These are phyloP conservation scores for Saccharomyces eubayanus DNA, from an alignment of 805 yeast genomes.

Conservation along the genomic window DNA sequence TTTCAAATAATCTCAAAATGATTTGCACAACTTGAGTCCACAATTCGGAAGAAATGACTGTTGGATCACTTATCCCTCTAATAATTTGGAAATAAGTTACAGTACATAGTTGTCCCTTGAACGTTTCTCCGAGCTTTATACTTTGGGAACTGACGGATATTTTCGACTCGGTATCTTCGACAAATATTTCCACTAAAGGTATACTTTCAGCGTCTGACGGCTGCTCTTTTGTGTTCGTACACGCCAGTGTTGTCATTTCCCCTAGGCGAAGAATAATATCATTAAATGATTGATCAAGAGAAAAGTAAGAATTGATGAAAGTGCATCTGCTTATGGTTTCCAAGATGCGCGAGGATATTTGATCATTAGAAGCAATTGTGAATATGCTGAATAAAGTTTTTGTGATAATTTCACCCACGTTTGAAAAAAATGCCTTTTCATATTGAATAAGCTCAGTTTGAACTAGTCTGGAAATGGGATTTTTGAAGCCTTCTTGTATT, in stretches of 20 bases:
- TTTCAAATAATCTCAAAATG: slow-evolving; percentile 56
- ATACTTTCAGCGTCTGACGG: slow-evolving; percentile 25
- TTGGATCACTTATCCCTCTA: slow-evolving; percentile 43
- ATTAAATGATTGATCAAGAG: slow-evolving; percentile 46
- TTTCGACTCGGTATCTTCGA: slow-evolving; percentile 43
- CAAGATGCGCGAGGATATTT: slow-evolving; percentile 71
- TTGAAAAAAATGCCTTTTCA: slow-evolving; percentile 60
- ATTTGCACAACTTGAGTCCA: slow-evolving; percentile 60
- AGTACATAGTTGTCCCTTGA: slow-evolving; percentile 81
- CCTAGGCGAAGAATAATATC: slow-evolving; percentile 37
- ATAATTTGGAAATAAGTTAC: slow-evolving; percentile 75
- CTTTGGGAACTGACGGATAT: slow-evolving; percentile 73
- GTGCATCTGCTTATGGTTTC: slow-evolving; percentile 77
- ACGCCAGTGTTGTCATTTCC: slow-evolving; percentile 1
- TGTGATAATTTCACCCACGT: slow-evolving; percentile 48
- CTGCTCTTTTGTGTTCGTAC: slow-evolving; percentile 5
- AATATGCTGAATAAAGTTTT: slow-evolving; percentile 64
- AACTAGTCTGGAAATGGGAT: slow-evolving; percentile 8
- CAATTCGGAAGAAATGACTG: slow-evolving; percentile 30
- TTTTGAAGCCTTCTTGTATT: slow-evolving; percentile 5
- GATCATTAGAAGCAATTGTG: slow-evolving; percentile 79
- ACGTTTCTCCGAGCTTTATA: slow-evolving; percentile 77
- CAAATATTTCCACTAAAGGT: slow-evolving; percentile 33
- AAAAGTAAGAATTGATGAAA: slow-evolving; percentile 56
- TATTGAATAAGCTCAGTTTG: slow-evolving; percentile 37